Evolutionary conservation across 108 stramenopile species (phyloP), one percentile per base, ranked within the genome.

Genomic region (Pelagomonas calceolata): DNA sequence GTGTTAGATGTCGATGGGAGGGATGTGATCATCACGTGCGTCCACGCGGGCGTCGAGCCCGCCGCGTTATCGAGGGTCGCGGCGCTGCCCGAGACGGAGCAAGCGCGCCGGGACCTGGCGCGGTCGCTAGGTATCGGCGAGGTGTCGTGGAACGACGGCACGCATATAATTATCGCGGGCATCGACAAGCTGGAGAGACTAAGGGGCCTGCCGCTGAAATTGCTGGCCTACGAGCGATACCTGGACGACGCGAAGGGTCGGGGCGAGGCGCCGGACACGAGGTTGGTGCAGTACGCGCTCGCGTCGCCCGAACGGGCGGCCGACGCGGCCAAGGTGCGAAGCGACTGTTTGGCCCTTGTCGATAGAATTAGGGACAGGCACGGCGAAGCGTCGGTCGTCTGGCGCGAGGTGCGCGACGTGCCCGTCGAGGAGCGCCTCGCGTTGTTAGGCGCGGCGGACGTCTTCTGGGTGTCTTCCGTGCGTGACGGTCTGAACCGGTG

Each of bases 1-100:
- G 88, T 87, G 31, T 89, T 98, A 36, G 90, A 93, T 70, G 92
- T 90, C 67, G 91, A 94, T 76, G 97, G 97, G 45, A 81, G 97
- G 10, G 88, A 92, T 70, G 94, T 98, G 29, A 78, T 87, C 65
- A 89, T 98, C 39, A 92, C 93, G 30, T 92, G 89, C 80, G 94
- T 96, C 63, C 97, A 98, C 80, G 95, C 92, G 34, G 95, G 97
- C 63, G 86, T 95, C 32, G 94, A 98, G 71, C 88, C 93, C 0
- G 86, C 91, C 14, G 85, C 90, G 15, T 74, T 95, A 73, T 80
- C 87, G 69, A 89, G 91, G 79, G 51, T 60, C 7, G 3, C 51
- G 21, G 26, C 14, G 21, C 1, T 3, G 51, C 21, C 51, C 51
- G 51, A 60, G 26, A 26, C 21, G 21, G 51, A 17, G 21, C 21